These are phyloP conservation scores for Aquilaria malaccensis DNA, from an alignment of 345 rosid genomes.

Conservation along the genomic window DNA sequence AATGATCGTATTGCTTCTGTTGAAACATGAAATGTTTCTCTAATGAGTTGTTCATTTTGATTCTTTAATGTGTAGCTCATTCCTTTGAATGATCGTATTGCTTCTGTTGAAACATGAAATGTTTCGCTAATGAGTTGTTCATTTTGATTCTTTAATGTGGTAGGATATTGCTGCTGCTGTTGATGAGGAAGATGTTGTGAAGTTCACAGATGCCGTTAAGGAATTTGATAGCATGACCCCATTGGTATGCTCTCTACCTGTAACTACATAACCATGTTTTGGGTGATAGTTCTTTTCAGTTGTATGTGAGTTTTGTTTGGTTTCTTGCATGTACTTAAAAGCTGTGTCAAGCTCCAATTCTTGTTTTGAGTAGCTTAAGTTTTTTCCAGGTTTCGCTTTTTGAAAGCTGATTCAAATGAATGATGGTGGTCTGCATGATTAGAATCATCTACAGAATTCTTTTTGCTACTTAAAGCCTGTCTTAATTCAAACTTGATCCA, in stretches of 20 bases:
- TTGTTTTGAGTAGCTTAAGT: too few relatives aligned
- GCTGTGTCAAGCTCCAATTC: too few relatives aligned
- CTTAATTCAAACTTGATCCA: too few relatives aligned
- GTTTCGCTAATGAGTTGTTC: not conserved
- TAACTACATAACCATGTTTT: not conserved
- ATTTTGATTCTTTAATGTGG: constrained; percentile 1
- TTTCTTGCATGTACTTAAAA: too few relatives aligned
- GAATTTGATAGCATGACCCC: constrained; percentile 99
- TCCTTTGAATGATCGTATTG: not conserved
- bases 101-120: constrained; percentile 5
- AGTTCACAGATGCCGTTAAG: constrained; percentile 86
- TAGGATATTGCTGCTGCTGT: constrained; percentile 84
- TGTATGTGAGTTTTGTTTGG: too few relatives aligned
- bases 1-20: not conserved
- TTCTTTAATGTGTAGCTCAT: not conserved
- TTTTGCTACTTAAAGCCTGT: too few relatives aligned
- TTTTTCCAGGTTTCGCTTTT: too few relatives aligned
- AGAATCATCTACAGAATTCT: too few relatives aligned
- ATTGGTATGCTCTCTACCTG: constrained; percentile 40
- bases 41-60: too few relatives aligned
- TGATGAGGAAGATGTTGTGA: constrained; percentile 91
- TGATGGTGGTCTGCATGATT: not conserved
- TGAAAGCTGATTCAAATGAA: not conserved
- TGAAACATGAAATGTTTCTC: not conserved
- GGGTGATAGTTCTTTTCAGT: too few relatives aligned